phyloP scores from a whole-genome alignment of 495 filamentous ascomycete species.

The Wilcoxina mikolae region DNA sequence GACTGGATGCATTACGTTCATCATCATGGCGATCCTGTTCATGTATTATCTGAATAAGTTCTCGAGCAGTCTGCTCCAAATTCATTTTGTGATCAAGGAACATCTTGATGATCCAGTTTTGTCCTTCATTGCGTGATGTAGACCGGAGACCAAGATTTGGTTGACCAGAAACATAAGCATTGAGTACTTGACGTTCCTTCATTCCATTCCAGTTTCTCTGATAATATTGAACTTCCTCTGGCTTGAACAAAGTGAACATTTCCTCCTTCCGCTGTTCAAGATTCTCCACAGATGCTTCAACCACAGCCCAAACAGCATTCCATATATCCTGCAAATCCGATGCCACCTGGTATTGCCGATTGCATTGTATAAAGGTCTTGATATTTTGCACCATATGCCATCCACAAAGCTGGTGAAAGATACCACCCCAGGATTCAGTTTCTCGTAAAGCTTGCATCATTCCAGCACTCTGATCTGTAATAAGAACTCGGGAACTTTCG shows the following conservation, averaged over 20 bases:
- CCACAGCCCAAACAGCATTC: not conserved
- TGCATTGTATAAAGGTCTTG: not conserved
- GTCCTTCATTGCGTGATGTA: conserved; percentile 1
- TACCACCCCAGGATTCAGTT: not conserved
- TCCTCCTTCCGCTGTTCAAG: not conserved
- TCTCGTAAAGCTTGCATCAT: not conserved
- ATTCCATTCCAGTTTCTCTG: not conserved
- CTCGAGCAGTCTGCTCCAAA: not conserved
- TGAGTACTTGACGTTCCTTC: not conserved
- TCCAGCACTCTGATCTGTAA: not conserved
- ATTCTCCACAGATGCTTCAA: not conserved
- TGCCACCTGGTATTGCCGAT: not conserved
- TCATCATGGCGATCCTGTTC: not conserved
- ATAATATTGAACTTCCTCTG: not conserved
- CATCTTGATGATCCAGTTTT: not conserved
- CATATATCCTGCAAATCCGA: not conserved
- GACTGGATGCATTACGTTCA: not conserved
- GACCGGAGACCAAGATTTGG: not conserved
- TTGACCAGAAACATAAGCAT: not conserved
- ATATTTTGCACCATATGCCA: not conserved
- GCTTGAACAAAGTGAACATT: not conserved
- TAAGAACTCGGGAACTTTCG: not conserved
- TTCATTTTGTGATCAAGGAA: not conserved
- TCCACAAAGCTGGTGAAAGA: conserved; percentile 2
- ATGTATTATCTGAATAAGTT: not conserved